Percentiles rank a stretch among this genome's conserved stretches.
These are phyloP conservation scores for Hypoxylon fuscum DNA, from an alignment of 495 filamentous ascomycete species.

Conservation along the genomic window DNA sequence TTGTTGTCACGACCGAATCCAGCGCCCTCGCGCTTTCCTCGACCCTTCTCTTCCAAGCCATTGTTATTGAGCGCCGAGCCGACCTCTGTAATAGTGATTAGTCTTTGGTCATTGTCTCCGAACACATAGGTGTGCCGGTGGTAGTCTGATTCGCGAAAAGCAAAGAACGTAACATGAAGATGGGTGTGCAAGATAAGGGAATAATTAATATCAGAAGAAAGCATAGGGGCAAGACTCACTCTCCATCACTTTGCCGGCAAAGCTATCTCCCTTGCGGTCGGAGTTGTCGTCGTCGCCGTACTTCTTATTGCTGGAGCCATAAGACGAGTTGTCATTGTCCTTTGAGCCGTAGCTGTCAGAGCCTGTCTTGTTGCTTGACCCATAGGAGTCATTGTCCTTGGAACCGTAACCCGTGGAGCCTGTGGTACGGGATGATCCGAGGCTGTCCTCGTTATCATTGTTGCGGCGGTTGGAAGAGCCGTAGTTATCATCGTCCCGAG, in stretches of 20 bases:
- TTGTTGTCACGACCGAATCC: slow-evolving; percentile 10
- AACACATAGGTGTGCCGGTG: too few relatives aligned
- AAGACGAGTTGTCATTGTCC: slow-evolving; percentile 8
- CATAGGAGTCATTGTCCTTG: slow-evolving; percentile 27
- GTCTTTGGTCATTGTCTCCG: too few relatives aligned
- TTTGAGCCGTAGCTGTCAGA: slow-evolving; percentile 13
- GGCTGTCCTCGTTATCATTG: slow-evolving; percentile 4
- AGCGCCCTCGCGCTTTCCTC: slow-evolving; percentile 32
- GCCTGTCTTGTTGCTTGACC: slow-evolving; percentile 30
- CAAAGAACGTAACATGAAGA: neutral
- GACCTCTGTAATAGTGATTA: slow-evolving; percentile 21
- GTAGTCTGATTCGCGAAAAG: too few relatives aligned
- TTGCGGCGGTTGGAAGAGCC: slow-evolving; percentile 3
- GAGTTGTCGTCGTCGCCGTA: slow-evolving; percentile 11
- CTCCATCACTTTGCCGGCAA: slow-evolving; percentile 31
- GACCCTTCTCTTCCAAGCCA: slow-evolving; percentile 17
- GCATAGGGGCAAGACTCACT: slow-evolving; percentile 22
- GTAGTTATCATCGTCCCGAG: neutral
- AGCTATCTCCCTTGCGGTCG: slow-evolving; percentile 23
- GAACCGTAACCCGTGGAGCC: slow-evolving; percentile 1
- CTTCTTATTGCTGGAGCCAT: slow-evolving; percentile 3
- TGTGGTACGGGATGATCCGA: slow-evolving; percentile 6
- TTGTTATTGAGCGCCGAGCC: slow-evolving; percentile 21
- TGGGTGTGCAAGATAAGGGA: too few relatives aligned
- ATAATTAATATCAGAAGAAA: too few relatives aligned